These are phyloP conservation scores for Cutaneotrichosporon curvatum DNA, from an alignment of 1,284 basidiomycete genomes.

Conservation along the genomic window DNA sequence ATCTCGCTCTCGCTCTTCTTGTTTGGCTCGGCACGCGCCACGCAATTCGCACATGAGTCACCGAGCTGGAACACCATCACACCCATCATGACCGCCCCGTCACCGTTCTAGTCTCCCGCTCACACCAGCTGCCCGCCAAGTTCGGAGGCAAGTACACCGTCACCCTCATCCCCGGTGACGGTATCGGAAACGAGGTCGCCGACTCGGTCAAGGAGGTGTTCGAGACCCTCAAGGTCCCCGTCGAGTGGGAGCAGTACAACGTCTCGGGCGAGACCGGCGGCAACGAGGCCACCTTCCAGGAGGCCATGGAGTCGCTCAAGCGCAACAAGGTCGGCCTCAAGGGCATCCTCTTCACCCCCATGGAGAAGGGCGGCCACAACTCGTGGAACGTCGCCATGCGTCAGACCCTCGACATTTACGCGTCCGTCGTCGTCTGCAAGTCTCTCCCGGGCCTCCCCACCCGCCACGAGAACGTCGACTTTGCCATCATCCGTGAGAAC, in stretches of 20 bases:
- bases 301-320: conserved; percentile 93
- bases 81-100: too few species aligned
- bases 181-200: conserved; percentile 94
- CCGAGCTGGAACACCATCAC: too few species aligned
- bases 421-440: conserved; percentile 96
- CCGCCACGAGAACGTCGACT: conserved; percentile 93
- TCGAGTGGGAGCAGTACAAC: conserved; percentile 99
- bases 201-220: conserved; percentile 99
- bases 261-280: conserved; percentile 84
- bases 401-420: conserved; percentile 98
- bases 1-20: too few species aligned
- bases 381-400: conserved; percentile 99
- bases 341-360: conserved; percentile 98
- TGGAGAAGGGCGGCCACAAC: conserved; percentile 91
- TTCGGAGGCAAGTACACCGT: conserved; percentile 68
- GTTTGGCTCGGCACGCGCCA: too few species aligned
- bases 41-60: too few species aligned
- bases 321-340: conserved; percentile 98
- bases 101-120: conserved; percentile 2
- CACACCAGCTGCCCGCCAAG: conserved; percentile 70
- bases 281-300: conserved; percentile 91
- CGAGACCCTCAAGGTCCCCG: conserved; percentile 92
- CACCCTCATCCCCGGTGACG: conserved; percentile 91
- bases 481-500: conserved; percentile 99
- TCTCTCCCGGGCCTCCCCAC: conserved; percentile 95